phyloP scores from a whole-genome alignment of 768 basidiomycete genomes.

The Cystofilobasidium capitatum region DNA sequence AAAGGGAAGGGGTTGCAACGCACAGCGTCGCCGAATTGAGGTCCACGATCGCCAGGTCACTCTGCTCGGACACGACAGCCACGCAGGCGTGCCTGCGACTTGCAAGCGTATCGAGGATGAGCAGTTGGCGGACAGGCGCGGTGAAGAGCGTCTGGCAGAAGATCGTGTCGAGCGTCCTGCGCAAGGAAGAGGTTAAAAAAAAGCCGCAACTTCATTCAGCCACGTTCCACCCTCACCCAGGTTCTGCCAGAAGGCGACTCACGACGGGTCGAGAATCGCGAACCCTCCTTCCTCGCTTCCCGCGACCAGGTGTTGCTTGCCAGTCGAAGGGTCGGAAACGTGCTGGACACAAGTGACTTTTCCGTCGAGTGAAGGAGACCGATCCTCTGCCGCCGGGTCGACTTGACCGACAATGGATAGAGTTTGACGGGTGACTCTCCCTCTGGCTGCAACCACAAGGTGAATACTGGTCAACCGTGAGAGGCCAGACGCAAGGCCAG shows the following conservation, averaged over 20 bases:
- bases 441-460: conserved; percentile 8
- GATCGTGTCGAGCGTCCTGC: background rate
- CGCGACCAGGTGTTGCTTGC: conserved; percentile 57
- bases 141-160: conserved; percentile 4
- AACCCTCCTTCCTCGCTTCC: conserved; percentile 71
- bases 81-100: conserved; percentile 49
- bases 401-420: background rate
- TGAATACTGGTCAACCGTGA: background rate
- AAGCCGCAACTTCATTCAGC: too few relatives aligned
- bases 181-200: too few relatives aligned
- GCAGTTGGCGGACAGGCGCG: conserved; percentile 40
- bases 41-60: conserved; percentile 72
- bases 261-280: conserved; percentile 37
- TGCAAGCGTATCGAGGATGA: conserved; percentile 46
- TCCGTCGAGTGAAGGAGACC: conserved; percentile 42
- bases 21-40: conserved; percentile 66
- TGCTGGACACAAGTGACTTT: conserved; percentile 48
- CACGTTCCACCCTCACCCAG: too few relatives aligned
- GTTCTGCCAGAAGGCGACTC: too few relatives aligned
- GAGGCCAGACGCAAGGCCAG: background rate
- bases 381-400: background rate
- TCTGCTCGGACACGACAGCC: conserved; percentile 64
- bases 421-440: background rate
- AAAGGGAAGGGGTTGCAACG: conserved; percentile 36
- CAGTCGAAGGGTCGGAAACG: conserved; percentile 53